Conservation (phyloP, 2,329 filamentous ascomycete species). For the Verticillium klebahnii region DNA sequence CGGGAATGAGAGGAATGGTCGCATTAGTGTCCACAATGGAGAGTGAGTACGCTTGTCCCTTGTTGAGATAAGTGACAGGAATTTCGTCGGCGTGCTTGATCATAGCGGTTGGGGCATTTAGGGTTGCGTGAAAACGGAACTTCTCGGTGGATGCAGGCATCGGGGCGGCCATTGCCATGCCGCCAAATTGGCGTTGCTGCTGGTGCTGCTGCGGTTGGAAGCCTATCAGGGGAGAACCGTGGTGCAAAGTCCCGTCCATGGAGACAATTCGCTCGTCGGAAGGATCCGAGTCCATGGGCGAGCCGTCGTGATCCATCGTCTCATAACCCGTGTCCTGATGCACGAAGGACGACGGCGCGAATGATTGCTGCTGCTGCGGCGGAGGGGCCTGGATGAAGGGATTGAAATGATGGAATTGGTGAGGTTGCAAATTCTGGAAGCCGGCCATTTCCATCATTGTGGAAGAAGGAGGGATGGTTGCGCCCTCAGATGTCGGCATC, state of each 20-base stretch:
- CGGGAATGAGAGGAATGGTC: slow-evolving; percentile 50
- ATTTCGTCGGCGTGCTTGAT: slow-evolving; percentile 86
- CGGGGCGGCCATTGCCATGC: slow-evolving; percentile 38
- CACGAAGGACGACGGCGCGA: slow-evolving; percentile 74
- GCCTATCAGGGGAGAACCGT: slow-evolving; percentile 54
- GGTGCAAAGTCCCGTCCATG: slow-evolving; percentile 58
- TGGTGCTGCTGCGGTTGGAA: slow-evolving; percentile 24
- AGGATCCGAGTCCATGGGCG: slow-evolving; percentile 57
- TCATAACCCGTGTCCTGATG: slow-evolving; percentile 79
- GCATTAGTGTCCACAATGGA: slow-evolving; percentile 75
- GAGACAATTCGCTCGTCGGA: slow-evolving; percentile 46
- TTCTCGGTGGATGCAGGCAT: slow-evolving; percentile 57
- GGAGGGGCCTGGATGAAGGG: slow-evolving; percentile 60
- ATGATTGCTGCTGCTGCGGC: slow-evolving; percentile 51
- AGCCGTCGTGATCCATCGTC: slow-evolving; percentile 69
- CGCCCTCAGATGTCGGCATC: slow-evolving; percentile 64
- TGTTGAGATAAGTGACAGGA: slow-evolving; percentile 96
- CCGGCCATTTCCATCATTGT: slow-evolving; percentile 60
- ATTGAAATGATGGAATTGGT: slow-evolving; percentile 63
- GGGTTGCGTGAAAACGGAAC: slow-evolving; percentile 83
- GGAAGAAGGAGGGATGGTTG: slow-evolving; percentile 53
- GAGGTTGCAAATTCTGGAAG: slow-evolving; percentile 59
- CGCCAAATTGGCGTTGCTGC: slow-evolving; percentile 44
- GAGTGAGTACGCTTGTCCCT: slow-evolving; percentile 89
- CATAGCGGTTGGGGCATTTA: slow-evolving; percentile 96